phyloP scores from a whole-genome alignment of 2,329 filamentous ascomycete species.

The Ploettnerulaceae sp. region DNA sequence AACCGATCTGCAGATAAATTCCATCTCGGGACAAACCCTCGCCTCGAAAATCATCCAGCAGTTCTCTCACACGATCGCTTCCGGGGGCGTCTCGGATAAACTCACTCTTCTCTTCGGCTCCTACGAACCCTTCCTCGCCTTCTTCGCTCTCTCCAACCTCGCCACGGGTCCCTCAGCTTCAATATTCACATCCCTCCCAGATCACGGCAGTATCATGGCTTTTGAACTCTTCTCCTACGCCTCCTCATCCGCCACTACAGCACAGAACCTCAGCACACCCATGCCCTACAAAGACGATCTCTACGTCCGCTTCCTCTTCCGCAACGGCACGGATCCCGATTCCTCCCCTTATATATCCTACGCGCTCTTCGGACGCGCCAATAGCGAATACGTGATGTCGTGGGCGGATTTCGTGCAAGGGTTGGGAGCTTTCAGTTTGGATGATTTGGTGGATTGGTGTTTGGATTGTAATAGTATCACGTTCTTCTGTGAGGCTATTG shows the following conservation, averaged over 20 bases:
- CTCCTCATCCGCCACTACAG: conserved; percentile 27
- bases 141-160: conserved; percentile 47
- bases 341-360: conserved; percentile 32
- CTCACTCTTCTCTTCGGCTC: conserved; percentile 51
- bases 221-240: conserved; percentile 59
- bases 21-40: conserved; percentile 50
- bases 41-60: conserved; percentile 41
- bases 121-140: conserved; percentile 50
- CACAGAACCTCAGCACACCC: conserved; percentile 15
- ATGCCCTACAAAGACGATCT: conserved; percentile 35
- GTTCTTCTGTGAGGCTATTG: conserved; percentile 27
- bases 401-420: conserved; percentile 29
- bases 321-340: conserved; percentile 39
- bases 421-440: conserved; percentile 25
- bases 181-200: conserved; percentile 50
- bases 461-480: conserved; percentile 19
- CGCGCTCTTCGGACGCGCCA: conserved; percentile 31
- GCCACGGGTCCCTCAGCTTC: conserved; percentile 35
- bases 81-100: conserved; percentile 39
- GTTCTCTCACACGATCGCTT: conserved; percentile 41
- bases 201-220: conserved; percentile 68
- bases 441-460: conserved; percentile 29
- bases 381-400: conserved; percentile 26
- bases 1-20: conserved; percentile 39
- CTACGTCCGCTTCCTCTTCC: conserved; percentile 53